Evolutionary conservation across 2,329 filamentous ascomycete genomes (phyloP).

Genomic region (Epichloe bromicola): DNA sequence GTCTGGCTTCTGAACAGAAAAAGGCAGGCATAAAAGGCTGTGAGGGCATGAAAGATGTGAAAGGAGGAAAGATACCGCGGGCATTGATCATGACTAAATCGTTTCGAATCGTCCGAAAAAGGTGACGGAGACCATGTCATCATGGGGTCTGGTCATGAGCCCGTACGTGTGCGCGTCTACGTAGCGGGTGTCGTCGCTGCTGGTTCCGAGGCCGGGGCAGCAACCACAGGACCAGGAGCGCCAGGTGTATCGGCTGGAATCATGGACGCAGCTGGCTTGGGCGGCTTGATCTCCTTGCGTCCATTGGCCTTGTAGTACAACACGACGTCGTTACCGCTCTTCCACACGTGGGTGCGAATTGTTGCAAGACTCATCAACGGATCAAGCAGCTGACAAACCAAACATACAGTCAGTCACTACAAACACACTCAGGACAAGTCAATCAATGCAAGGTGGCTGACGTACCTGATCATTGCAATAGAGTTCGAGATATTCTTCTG

Average conservation of each 20-base stretch:
- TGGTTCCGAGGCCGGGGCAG: conserved; percentile 9
- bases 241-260: conserved; percentile 12
- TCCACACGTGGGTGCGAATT: conserved; percentile 84
- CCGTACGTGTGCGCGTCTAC: neutral
- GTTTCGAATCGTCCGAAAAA: neutral
- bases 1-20: neutral
- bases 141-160: too few species aligned
- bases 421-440: neutral
- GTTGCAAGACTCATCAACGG: conserved; percentile 88
- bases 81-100: neutral
- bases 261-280: conserved; percentile 5
- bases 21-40: neutral
- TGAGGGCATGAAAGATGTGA: neutral
- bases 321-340: conserved; percentile 83
- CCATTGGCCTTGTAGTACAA: conserved; percentile 88
- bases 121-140: neutral
- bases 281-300: conserved; percentile 44
- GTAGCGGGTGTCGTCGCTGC: neutral
- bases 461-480: conserved; percentile 87
- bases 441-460: conserved; percentile 6
- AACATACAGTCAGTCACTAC: conserved; percentile 4
- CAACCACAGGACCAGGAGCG: conserved; percentile 9
- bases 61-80: neutral
- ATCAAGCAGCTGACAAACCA: conserved; percentile 42
- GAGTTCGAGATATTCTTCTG: conserved; percentile 88